phyloP scores from a whole-genome alignment of 345 rosid genomes.

The Linum usitatissimum region DNA sequence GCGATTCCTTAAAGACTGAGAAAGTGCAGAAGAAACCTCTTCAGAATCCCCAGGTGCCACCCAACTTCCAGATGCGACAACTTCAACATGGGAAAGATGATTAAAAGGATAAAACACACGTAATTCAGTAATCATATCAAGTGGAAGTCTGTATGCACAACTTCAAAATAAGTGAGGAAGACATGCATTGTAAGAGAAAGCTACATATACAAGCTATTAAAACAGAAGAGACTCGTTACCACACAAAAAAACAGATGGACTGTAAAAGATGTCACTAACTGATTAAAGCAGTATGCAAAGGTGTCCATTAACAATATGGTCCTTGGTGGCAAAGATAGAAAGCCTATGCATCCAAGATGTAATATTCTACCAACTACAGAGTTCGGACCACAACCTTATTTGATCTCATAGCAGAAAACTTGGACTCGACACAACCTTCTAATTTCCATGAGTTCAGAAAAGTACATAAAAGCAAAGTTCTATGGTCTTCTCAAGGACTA shows the following conservation, averaged over 20 bases:
- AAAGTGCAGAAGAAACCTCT: slow-evolving; percentile 90
- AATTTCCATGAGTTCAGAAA: neutral
- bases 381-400: neutral
- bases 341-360: neutral
- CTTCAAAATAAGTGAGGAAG: neutral
- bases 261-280: neutral
- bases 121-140: neutral
- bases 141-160: neutral
- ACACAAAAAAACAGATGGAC: neutral
- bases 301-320: no score
- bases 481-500: neutral
- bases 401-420: neutral
- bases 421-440: neutral
- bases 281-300: neutral
- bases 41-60: slow-evolving; percentile 96
- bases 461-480: neutral
- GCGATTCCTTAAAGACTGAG: slow-evolving; percentile 76
- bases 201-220: neutral
- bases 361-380: neutral
- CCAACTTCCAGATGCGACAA: slow-evolving; percentile 93
- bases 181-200: neutral
- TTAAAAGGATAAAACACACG: neutral
- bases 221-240: neutral
- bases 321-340: neutral
- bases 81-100: slow-evolving; percentile 27